phyloP scores from a whole-genome alignment of 768 basidiomycete species.

The Podaxis rugospora region DNA sequence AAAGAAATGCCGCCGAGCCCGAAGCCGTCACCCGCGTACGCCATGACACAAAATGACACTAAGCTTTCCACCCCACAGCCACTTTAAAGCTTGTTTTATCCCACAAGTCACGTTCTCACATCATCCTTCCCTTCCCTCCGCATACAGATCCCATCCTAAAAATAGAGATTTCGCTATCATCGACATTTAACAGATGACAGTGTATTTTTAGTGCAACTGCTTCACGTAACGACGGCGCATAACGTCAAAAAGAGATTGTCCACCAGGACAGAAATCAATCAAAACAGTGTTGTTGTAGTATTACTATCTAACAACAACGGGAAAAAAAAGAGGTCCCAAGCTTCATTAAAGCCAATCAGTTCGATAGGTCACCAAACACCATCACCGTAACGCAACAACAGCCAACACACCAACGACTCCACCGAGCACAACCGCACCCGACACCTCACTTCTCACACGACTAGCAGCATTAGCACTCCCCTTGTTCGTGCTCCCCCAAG shows the following conservation, averaged over 20 bases:
- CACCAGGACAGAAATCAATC: background rate
- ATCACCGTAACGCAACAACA: constrained; percentile 6
- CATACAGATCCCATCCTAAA: background rate
- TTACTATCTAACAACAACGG: background rate
- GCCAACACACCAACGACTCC: constrained; percentile 4
- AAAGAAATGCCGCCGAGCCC: background rate
- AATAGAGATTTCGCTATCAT: background rate
- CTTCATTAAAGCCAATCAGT: background rate
- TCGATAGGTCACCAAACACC: background rate
- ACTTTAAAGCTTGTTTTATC: background rate
- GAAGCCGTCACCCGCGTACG: background rate
- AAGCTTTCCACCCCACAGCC: background rate
- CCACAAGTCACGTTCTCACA: background rate
- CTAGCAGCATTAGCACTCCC: constrained; percentile 16
- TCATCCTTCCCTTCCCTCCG: background rate
- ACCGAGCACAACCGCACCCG: constrained; percentile 1
- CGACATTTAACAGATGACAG: background rate
- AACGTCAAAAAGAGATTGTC: background rate
- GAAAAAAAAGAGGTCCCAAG: background rate
- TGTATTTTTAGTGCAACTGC: background rate
- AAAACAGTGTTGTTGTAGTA: background rate
- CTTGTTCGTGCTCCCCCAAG: constrained; percentile 22
- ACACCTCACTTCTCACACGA: background rate
- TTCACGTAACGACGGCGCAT: background rate
- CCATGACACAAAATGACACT: background rate